Percentiles rank a stretch among this genome's conserved stretches.
These are phyloP conservation scores for Cyathus striatus DNA, from an alignment of 768 basidiomycete species.

Conservation along the genomic window DNA sequence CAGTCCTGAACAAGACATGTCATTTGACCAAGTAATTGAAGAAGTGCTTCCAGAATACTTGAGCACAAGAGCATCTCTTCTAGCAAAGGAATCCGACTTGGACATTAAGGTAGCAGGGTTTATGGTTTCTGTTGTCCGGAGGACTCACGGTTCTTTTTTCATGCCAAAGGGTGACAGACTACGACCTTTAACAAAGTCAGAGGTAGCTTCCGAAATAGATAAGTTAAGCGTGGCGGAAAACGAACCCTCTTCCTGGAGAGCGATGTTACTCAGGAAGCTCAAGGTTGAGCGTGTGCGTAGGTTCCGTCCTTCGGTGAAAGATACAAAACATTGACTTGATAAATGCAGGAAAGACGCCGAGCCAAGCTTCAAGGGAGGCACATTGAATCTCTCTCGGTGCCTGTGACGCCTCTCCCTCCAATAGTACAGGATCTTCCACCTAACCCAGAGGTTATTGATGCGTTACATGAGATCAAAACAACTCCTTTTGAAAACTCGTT, in stretches of 20 bases:
- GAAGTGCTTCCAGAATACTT: conserved; percentile 20
- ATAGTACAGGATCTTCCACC: conserved; percentile 16
- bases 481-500: conserved; percentile 68
- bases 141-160: conserved; percentile 4
- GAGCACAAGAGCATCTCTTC: conserved; percentile 13
- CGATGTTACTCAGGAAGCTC: conserved; percentile 37
- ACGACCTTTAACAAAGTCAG: conserved; percentile 37
- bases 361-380: conserved; percentile 12
- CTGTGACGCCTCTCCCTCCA: conserved; percentile 31
- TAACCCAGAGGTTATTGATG: conserved; percentile 36
- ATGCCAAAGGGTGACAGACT: conserved; percentile 29
- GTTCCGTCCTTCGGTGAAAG: neutral
- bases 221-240: too few relatives aligned
- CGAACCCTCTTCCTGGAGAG: conserved; percentile 24
- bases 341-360: conserved; percentile 24
- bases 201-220: conserved; percentile 29
- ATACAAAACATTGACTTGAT: neutral
- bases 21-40: conserved; percentile 27
- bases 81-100: conserved; percentile 13
- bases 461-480: conserved; percentile 49
- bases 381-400: conserved; percentile 11
- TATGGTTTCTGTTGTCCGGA: neutral
- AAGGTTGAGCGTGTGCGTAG: conserved; percentile 35
- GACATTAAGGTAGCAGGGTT: conserved; percentile 14
- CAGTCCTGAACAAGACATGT: too few relatives aligned